phyloP scores from a whole-genome alignment of 2,329 filamentous ascomycete species.

The Orbilia quercus region DNA sequence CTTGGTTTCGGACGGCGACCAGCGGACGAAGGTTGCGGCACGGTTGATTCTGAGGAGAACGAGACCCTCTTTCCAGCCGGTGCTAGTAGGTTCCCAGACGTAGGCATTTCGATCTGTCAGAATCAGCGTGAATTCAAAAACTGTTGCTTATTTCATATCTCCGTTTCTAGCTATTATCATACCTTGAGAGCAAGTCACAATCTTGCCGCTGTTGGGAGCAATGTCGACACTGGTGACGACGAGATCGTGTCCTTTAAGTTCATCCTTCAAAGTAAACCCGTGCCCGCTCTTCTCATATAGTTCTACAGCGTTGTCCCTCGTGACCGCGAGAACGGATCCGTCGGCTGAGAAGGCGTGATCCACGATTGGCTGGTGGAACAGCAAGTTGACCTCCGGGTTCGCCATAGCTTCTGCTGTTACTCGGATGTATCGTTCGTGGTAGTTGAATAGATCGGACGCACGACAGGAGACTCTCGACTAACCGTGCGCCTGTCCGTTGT shows the following conservation, averaged over 20 bases:
- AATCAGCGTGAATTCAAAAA: conserved; percentile 2
- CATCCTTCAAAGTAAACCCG: conserved; percentile 85
- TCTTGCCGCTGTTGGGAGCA: conserved; percentile 86
- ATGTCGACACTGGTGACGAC: conserved; percentile 96
- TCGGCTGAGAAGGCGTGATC: conserved; percentile 99
- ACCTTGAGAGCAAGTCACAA: conserved; percentile 98
- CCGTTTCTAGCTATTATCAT: conserved; percentile 17
- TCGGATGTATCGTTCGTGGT: neutral
- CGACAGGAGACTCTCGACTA: conserved; percentile 58
- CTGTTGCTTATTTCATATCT: conserved; percentile 6
- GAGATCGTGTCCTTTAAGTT: conserved; percentile 97
- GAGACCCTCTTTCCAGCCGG: conserved; percentile 95
- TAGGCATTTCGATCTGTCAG: conserved; percentile 89
- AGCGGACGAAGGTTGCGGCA: conserved; percentile 94
- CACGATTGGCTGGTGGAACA: conserved; percentile 95
- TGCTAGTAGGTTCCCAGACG: conserved; percentile 94
- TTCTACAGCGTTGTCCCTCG: conserved; percentile 88
- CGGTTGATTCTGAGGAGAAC: conserved; percentile 97
- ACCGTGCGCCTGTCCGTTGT: conserved; percentile 57
- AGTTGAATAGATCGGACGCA: conserved; percentile 22
- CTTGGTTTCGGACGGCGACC: conserved; percentile 96
- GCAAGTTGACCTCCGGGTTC: conserved; percentile 89
- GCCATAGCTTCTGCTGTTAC: conserved; percentile 74
- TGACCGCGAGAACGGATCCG: conserved; percentile 85
- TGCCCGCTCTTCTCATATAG: conserved; percentile 80